phyloP scores from a whole-genome alignment of 345 rosid genomes.

The Salix purpurea region DNA sequence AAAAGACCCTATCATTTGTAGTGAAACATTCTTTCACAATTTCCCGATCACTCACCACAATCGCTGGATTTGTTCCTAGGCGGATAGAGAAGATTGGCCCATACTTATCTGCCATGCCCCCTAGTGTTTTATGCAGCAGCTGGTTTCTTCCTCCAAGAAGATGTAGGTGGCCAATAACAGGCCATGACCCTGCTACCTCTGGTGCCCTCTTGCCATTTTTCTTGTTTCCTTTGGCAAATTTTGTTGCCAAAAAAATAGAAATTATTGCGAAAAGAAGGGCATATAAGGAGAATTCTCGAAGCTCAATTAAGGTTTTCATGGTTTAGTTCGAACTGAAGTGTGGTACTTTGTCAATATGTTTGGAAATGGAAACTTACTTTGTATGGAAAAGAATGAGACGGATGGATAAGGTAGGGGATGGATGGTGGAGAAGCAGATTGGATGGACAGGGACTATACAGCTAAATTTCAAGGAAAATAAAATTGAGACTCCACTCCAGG shows the following conservation, averaged over 20 bases:
- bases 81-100: neutral
- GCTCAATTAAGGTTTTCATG: too few species aligned
- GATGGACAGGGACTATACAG: neutral
- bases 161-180: neutral
- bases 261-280: too few species aligned
- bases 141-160: neutral
- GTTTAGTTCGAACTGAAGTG: too few species aligned
- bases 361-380: neutral
- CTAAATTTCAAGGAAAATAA: neutral
- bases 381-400: neutral
- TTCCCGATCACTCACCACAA: neutral
- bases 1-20: neutral
- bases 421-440: constrained; percentile 4
- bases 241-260: too few species aligned
- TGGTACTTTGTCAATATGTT: too few species aligned
- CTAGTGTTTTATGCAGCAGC: neutral
- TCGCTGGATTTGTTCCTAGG: neutral
- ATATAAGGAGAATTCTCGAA: too few species aligned
- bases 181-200: neutral
- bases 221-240: neutral
- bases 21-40: neutral
- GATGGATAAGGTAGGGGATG: constrained; percentile 8
- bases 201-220: neutral
- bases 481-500: neutral
- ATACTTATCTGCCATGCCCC: neutral